Percentiles rank a stretch among this genome's conserved stretches.
Conservation (phyloP, 208 protist species). For the Wallacemonas rigidus region DNA sequence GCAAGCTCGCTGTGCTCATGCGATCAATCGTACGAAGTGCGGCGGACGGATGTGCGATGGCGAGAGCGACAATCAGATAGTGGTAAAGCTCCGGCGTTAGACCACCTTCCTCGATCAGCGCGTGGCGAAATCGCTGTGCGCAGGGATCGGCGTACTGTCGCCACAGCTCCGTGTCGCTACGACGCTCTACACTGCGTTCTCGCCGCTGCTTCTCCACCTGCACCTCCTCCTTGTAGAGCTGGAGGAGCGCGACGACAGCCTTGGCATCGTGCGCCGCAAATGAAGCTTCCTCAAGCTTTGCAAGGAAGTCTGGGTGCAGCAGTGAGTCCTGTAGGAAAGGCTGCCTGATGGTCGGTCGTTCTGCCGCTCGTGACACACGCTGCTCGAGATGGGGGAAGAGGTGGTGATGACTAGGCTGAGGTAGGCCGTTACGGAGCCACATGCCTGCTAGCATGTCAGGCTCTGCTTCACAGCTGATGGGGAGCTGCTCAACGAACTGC, state of each 20-base stretch:
- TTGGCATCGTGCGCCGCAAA: conserved; percentile 35
- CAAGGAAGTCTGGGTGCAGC: conserved; percentile 52
- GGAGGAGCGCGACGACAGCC: conserved; percentile 54
- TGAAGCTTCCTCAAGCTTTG: conserved; percentile 46
- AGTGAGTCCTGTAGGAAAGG: conserved; percentile 75
- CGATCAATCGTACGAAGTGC: conserved; percentile 73
- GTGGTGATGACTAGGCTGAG: conserved; percentile 49
- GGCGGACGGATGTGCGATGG: conserved; percentile 51
- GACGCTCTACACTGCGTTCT: conserved; percentile 21
- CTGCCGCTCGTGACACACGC: conserved; percentile 1
- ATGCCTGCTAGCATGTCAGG: background rate
- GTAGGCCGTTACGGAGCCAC: conserved; percentile 34
- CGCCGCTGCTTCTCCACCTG: conserved; percentile 35
- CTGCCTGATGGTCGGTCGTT: background rate
- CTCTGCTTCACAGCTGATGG: conserved; percentile 4
- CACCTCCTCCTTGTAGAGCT: conserved; percentile 59
- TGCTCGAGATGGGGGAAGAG: conserved; percentile 75
- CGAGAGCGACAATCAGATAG: conserved; percentile 78
- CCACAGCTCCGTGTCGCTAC: conserved; percentile 58
- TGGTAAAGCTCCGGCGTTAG: conserved; percentile 89
- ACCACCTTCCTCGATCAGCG: conserved; percentile 54
- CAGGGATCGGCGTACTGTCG: conserved; percentile 49
- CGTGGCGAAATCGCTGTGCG: conserved; percentile 49
- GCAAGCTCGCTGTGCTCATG: conserved; percentile 67
- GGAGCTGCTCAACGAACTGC: conserved; percentile 50